Conservation (phyloP, 2,329 filamentous ascomycete genomes). For the Beauveria bassiana region DNA sequence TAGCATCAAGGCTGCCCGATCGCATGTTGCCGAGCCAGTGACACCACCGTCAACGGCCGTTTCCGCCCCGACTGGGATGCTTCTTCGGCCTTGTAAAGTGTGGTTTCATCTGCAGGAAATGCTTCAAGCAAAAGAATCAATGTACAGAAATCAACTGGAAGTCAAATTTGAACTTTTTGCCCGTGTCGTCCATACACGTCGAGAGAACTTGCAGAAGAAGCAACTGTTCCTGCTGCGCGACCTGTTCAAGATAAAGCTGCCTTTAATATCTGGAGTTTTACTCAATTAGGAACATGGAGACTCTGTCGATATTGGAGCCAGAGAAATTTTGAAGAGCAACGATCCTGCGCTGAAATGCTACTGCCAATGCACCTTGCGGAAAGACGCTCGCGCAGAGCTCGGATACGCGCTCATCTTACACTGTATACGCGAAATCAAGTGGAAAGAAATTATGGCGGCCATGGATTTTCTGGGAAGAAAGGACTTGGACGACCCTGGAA, state of each 20-base stretch:
- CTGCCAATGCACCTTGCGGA: conserved; percentile 23
- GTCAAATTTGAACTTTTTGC: conserved; percentile 56
- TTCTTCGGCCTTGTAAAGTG: conserved; percentile 26
- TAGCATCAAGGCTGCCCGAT: background rate
- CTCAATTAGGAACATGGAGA: conserved; percentile 21
- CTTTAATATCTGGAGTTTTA: conserved; percentile 33
- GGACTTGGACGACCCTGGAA: conserved; percentile 20
- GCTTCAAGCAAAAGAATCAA: conserved; percentile 34
- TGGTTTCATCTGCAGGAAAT: conserved; percentile 60
- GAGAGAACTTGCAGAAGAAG: conserved; percentile 39
- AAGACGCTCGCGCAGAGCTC: conserved; percentile 15
- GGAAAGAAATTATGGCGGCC: conserved; percentile 22
- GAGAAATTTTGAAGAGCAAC: conserved; percentile 17
- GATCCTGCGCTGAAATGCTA: conserved; percentile 22
- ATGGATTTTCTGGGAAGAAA: conserved; percentile 20
- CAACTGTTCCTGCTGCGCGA: conserved; percentile 60
- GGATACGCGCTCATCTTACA: conserved; percentile 16
- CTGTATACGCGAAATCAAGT: conserved; percentile 19
- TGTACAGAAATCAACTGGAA: conserved; percentile 25
- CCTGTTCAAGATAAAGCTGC: conserved; percentile 50
- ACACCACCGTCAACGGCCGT: background rate
- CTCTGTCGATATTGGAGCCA: conserved; percentile 18
- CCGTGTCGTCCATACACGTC: conserved; percentile 48
- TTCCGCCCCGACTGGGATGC: background rate
- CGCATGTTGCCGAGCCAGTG: background rate